Evolutionary conservation across 108 stramenopile species (phyloP).

Genomic region (Pseudonitzschia pungens): DNA sequence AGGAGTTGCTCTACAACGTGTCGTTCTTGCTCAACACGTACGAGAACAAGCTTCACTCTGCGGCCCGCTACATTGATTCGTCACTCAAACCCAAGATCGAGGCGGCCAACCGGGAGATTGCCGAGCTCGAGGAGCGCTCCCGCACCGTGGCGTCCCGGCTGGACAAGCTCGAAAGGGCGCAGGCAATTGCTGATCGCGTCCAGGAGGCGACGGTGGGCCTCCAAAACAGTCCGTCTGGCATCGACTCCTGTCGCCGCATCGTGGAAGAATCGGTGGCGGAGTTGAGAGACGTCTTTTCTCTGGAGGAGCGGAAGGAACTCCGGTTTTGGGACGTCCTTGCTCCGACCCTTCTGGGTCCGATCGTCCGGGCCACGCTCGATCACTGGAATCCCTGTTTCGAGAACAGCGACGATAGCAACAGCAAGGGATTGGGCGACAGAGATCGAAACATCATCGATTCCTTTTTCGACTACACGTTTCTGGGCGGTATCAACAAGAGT

Average conservation of each 20-base stretch:
- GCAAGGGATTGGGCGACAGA: not conserved
- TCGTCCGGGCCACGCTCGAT: slow-evolving; percentile 43
- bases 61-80: slow-evolving; percentile 49
- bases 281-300: slow-evolving; percentile 32
- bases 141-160: slow-evolving; percentile 33
- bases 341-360: slow-evolving; percentile 65
- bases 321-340: slow-evolving; percentile 60
- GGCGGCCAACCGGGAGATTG: slow-evolving; percentile 53
- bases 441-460: slow-evolving; percentile 26
- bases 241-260: not conserved
- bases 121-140: slow-evolving; percentile 41
- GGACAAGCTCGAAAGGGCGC: slow-evolving; percentile 51
- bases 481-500: not conserved
- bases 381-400: slow-evolving; percentile 52
- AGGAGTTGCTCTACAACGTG: slow-evolving; percentile 86
- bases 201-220: no score
- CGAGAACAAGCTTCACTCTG: slow-evolving; percentile 75
- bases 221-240: no score
- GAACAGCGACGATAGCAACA: slow-evolving; percentile 27
- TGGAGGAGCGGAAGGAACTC: slow-evolving; percentile 55
- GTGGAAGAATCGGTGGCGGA: slow-evolving; percentile 12
- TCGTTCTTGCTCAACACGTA: slow-evolving; percentile 68
- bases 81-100: slow-evolving; percentile 51
- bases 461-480: slow-evolving; percentile 31
- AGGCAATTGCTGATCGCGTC: slow-evolving; percentile 47